Conservation (phyloP, 75 land plant genomes). For the Adiantum capillusveneris region DNA sequence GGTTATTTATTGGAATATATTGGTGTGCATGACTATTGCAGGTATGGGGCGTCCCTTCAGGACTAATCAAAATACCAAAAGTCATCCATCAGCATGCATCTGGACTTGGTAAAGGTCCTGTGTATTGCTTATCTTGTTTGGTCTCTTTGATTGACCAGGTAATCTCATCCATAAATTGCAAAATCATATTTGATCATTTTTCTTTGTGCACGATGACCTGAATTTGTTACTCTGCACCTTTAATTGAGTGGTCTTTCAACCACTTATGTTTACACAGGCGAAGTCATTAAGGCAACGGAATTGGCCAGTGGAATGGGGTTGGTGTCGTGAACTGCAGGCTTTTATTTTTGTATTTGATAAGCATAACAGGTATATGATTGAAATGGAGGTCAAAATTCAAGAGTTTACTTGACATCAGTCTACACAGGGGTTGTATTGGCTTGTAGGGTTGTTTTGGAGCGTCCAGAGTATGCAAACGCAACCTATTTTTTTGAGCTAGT, state of each 20-base stretch:
- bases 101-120: slow-evolving; percentile 34
- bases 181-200: neutral
- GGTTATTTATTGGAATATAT: neutral
- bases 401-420: no score
- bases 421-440: no score
- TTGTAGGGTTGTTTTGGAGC: slow-evolving; percentile 86
- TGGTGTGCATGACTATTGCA: slow-evolving; percentile 9
- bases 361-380: slow-evolving; percentile 58
- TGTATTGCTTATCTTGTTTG: slow-evolving; percentile 74
- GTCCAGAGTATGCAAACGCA: slow-evolving; percentile 92
- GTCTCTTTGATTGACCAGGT: slow-evolving; percentile 94
- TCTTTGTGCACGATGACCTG: no score
- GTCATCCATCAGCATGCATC: slow-evolving; percentile 15
- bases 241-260: no score
- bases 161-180: neutral
- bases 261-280: slow-evolving; percentile 34
- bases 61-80: slow-evolving; percentile 36
- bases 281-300: slow-evolving; percentile 52
- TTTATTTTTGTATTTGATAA: slow-evolving; percentile 80
- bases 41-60: slow-evolving; percentile 49
- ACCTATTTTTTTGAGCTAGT: slow-evolving; percentile 90
- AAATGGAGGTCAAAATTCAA: neutral
- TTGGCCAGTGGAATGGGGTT: slow-evolving; percentile 94
- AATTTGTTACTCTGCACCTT: no score
- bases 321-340: slow-evolving; percentile 79